Evolutionary conservation across 2,329 filamentous ascomycete genomes (phyloP), one percentile per base, ranked within the genome.

Genomic region (Paecilomyces sp.): DNA sequence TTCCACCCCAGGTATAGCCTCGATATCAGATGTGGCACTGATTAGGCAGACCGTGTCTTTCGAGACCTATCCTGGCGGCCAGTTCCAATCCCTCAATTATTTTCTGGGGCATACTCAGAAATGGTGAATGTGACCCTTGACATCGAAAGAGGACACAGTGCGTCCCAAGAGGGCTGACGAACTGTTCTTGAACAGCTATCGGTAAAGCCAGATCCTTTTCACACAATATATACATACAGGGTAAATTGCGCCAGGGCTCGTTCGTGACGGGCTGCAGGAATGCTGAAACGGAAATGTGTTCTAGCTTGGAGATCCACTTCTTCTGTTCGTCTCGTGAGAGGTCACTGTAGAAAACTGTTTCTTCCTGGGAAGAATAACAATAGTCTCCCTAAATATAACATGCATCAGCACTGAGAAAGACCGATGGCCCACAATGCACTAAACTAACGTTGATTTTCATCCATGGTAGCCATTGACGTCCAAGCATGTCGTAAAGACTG

Each of bases 121-220:
- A 77, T 25, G 74, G 74, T 62, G 70, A 73, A 61, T 77, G 75
- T 2, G 70, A 65, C 24, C 62, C 63, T 68, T 60, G 74, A 72
- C 13, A 60, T 61, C 7, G 31, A 13, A 15, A 56, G 47, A 22
- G 69, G 68, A 57, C 7, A 24, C 24, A n/a, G 6, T 28, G n/a
- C n/a, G n/a, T n/a, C n/a, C 24, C 51, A 9, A 53, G 51, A 9
- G 22, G 12, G 4, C 28, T 15, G 13, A 24, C 51, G 22, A 30
- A 53, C 22, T 25, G 24, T 2, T 47, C 41, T 6, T 47, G 41
- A 18, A 47, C 5, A 6, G 41, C 41, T 1, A 47, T 22, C 0
- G 51, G 51, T 11, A 74, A 62, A 7, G 68, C 64, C 9, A 18
- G 28, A 58, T 76, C 73, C 18, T 70, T 62, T 57, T 72, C 69